phyloP scores from a whole-genome alignment of 371 early-diverging fungal genomes.

The Actinomortierella ambigua region DNA sequence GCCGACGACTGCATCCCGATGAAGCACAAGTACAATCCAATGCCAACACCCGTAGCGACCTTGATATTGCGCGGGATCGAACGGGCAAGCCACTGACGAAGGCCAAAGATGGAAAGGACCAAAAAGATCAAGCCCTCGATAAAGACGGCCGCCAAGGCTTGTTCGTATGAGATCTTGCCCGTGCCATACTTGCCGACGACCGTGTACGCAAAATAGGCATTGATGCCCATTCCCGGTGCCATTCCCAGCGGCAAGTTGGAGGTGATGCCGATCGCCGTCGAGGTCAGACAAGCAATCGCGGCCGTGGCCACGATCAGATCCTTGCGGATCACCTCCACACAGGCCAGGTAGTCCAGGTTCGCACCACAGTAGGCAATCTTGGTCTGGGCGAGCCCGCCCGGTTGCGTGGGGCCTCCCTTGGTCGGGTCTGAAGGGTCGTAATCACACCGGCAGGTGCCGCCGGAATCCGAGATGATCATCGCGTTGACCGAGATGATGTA shows the following conservation, averaged over 20 bases:
- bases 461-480: conserved; percentile 76
- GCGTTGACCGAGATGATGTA: conserved; percentile 79
- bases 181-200: conserved; percentile 81
- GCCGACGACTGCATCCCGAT: conserved; percentile 80
- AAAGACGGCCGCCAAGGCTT: conserved; percentile 76
- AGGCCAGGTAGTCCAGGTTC: conserved; percentile 60
- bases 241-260: conserved; percentile 80
- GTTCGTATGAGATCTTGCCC: conserved; percentile 68
- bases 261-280: conserved; percentile 66
- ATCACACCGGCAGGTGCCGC: conserved; percentile 75
- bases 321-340: conserved; percentile 66
- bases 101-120: conserved; percentile 72
- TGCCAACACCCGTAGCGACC: conserved; percentile 77
- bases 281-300: conserved; percentile 68
- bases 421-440: conserved; percentile 26
- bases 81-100: conserved; percentile 80
- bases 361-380: conserved; percentile 44
- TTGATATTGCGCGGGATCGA: conserved; percentile 75
- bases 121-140: conserved; percentile 82
- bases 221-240: conserved; percentile 85
- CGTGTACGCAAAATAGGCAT: conserved; percentile 81
- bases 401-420: conserved; percentile 16
- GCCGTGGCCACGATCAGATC: conserved; percentile 76
- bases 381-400: not conserved
- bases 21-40: conserved; percentile 76